A percentile compares a stretch with the other conserved stretches of the same genome.
phyloP scores from a whole-genome alignment of 1,284 basidiomycete genomes.

The Trichosporon asahii region DNA sequence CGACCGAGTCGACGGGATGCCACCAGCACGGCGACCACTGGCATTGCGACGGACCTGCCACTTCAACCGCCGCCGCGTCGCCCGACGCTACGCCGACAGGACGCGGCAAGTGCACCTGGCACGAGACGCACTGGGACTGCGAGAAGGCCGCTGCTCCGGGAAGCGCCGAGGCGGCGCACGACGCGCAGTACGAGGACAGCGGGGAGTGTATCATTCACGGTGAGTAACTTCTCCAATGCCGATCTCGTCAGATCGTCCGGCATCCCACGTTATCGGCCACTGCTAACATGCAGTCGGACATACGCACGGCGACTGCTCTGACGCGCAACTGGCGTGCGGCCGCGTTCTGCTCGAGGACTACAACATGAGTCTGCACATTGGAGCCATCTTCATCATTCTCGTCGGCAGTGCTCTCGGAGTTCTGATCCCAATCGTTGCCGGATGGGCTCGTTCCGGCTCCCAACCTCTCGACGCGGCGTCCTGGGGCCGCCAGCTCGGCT shows the following conservation, averaged over 20 bases:
- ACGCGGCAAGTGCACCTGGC: slow-evolving; percentile 32
- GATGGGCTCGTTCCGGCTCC: slow-evolving; percentile 9
- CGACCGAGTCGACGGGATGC: slow-evolving; percentile 25
- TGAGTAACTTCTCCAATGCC: slow-evolving; percentile 18
- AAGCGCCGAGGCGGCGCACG: slow-evolving; percentile 17
- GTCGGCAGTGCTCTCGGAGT: slow-evolving; percentile 49
- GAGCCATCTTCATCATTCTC: slow-evolving; percentile 52
- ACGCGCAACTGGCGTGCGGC: slow-evolving; percentile 45
- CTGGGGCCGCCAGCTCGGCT: slow-evolving; percentile 15
- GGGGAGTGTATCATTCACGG: slow-evolving; percentile 42
- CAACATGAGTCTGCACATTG: slow-evolving; percentile 52
- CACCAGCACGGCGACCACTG: slow-evolving; percentile 30
- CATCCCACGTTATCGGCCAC: no score
- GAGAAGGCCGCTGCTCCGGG: slow-evolving; percentile 21
- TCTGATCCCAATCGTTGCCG: slow-evolving; percentile 43
- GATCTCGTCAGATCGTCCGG: background rate
- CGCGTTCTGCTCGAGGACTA: slow-evolving; percentile 40
- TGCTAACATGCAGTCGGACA: slow-evolving; percentile 8
- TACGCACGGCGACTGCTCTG: slow-evolving; percentile 52
- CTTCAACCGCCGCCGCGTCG: slow-evolving; percentile 17
- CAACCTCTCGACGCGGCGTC: slow-evolving; percentile 15
- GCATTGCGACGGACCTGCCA: slow-evolving; percentile 30
- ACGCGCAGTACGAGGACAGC: slow-evolving; percentile 10
- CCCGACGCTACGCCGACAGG: slow-evolving; percentile 31
- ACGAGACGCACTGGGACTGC: slow-evolving; percentile 42